Percentiles rank a stretch among this genome's conserved stretches.
These are phyloP conservation scores for Boletus bicolor DNA, from an alignment of 768 basidiomycete genomes.

Conservation along the genomic window DNA sequence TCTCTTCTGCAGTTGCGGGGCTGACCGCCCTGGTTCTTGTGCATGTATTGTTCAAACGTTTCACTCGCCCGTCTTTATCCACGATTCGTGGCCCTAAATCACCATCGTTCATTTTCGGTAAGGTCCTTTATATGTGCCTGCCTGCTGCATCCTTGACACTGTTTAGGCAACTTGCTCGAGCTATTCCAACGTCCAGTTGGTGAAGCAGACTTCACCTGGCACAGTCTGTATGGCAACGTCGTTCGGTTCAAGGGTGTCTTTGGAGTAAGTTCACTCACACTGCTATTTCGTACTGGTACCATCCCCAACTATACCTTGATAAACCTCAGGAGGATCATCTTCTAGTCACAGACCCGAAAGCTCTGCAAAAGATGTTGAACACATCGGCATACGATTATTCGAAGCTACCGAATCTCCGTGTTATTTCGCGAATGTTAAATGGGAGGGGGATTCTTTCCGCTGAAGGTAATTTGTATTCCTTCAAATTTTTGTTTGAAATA, in stretches of 20 bases:
- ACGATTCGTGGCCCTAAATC: conserved; percentile 15
- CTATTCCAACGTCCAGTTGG: conserved; percentile 24
- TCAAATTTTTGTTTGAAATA: conserved; percentile 6
- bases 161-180: conserved; percentile 25
- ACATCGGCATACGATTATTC: conserved; percentile 42
- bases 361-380: conserved; percentile 37
- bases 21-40: background rate
- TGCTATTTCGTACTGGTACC: background rate
- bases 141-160: conserved; percentile 9
- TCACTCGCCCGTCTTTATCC: conserved; percentile 6
- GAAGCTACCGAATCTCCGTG: conserved; percentile 30
- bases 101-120: conserved; percentile 17
- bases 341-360: conserved; percentile 45
- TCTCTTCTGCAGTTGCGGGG: background rate
- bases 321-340: conserved; percentile 41
- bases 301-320: conserved; percentile 7
- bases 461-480: conserved; percentile 29
- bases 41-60: background rate
- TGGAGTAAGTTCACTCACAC: conserved; percentile 13
- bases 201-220: conserved; percentile 31
- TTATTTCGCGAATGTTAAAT: conserved; percentile 1
- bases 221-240: conserved; percentile 26
- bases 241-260: conserved; percentile 24
- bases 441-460: conserved; percentile 40
- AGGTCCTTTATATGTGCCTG: background rate